Conservation (phyloP, 306 rosid genomes). For the Chamaecrista fasciculata region DNA sequence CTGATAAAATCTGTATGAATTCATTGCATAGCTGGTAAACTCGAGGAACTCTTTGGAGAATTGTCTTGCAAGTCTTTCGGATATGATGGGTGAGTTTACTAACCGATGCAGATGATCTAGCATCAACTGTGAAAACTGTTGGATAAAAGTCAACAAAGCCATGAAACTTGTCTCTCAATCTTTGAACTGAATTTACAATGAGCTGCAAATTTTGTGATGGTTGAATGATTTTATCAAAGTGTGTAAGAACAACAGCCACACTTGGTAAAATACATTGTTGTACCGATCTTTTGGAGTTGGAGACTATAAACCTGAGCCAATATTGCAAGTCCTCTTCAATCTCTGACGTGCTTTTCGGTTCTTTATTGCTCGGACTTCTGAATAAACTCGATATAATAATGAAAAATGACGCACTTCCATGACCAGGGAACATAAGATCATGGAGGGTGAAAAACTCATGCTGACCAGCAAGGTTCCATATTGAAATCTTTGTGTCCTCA, state of each 20-base stretch:
- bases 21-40: constrained; percentile 92
- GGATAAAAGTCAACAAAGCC: constrained; percentile 88
- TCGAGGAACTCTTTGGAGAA: constrained; percentile 86
- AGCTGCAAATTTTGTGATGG: constrained; percentile 65
- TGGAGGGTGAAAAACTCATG: constrained; percentile 88
- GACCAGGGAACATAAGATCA: constrained; percentile 96
- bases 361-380: constrained; percentile 72
- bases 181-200: constrained; percentile 61
- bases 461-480: constrained; percentile 95
- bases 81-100: constrained; percentile 80
- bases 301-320: constrained; percentile 94
- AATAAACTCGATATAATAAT: constrained; percentile 69
- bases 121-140: constrained; percentile 84
- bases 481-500: constrained; percentile 71
- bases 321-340: constrained; percentile 92
- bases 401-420: constrained; percentile 86
- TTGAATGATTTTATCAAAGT: constrained; percentile 75
- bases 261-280: constrained; percentile 88
- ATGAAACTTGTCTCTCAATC: constrained; percentile 81
- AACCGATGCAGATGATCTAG: constrained; percentile 86
- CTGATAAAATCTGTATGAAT: constrained; percentile 65
- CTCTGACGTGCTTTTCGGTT: constrained; percentile 65
- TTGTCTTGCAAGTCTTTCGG: constrained; percentile 67
- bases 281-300: constrained; percentile 76
- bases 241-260: constrained; percentile 84